Evolutionary conservation across 2,329 filamentous ascomycete genomes (phyloP).

Genomic region (Cladobotryum protrusum): DNA sequence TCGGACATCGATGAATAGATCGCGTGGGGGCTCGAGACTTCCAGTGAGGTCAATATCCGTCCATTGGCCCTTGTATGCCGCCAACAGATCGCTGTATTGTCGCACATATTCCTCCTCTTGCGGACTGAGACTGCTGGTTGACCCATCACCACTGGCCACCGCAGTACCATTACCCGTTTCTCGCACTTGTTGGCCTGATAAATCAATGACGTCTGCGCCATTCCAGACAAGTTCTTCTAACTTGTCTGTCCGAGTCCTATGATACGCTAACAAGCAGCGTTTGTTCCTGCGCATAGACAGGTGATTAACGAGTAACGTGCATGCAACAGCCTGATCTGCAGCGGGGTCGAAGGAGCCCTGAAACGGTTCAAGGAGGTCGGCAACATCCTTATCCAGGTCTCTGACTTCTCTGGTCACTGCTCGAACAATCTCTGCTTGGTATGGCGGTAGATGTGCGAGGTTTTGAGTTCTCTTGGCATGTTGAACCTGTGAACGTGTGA

Average conservation of each 20-base stretch:
- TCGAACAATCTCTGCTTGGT: constrained; percentile 87
- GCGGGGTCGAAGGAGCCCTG: constrained; percentile 80
- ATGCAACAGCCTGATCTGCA: constrained; percentile 75
- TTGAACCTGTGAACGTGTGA: constrained; percentile 58
- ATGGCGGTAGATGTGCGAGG: constrained; percentile 78
- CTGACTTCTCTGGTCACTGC: constrained; percentile 84
- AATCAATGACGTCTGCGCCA: constrained; percentile 75
- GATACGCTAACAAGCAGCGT: constrained; percentile 89
- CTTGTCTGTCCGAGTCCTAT: constrained; percentile 83
- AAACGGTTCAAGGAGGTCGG: constrained; percentile 72
- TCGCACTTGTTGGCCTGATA: constrained; percentile 50
- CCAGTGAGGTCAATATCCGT: constrained; percentile 95
- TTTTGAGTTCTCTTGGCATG: constrained; percentile 93
- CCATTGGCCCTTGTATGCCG: constrained; percentile 98
- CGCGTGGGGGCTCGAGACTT: constrained; percentile 85
- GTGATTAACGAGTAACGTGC: constrained; percentile 86
- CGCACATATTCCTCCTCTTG: constrained; percentile 96
- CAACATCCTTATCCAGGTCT: constrained; percentile 83
- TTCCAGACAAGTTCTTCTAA: constrained; percentile 92
- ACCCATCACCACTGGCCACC: constrained; percentile 38
- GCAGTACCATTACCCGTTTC: constrained; percentile 30
- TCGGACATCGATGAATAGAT: constrained; percentile 93
- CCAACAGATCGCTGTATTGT: constrained; percentile 83
- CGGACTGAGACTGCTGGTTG: constrained; percentile 75
- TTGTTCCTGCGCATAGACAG: constrained; percentile 95